A percentile compares a stretch with the other conserved stretches of the same genome.
Evolutionary conservation across 2,329 filamentous ascomycete species (phyloP).

Genomic region (Bipolaris oryzae): DNA sequence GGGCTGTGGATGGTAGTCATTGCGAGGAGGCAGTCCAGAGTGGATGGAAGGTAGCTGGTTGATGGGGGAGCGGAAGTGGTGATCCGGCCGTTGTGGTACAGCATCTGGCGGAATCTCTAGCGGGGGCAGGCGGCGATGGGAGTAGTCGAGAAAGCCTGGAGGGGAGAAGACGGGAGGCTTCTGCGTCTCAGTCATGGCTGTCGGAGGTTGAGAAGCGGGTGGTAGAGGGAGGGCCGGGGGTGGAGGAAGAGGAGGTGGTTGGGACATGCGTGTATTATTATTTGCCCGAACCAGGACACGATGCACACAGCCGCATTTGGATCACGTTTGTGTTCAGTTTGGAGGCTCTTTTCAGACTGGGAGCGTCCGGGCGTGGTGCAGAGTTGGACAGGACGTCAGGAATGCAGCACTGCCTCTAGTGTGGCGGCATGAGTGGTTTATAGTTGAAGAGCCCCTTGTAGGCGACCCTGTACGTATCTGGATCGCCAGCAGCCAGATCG

Average conservation of each 20-base stretch:
- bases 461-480: slow-evolving; percentile 46
- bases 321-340: slow-evolving; percentile 44
- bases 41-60: slow-evolving; percentile 48
- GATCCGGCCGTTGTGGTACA: slow-evolving; percentile 47
- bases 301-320: slow-evolving; percentile 52
- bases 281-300: slow-evolving; percentile 48
- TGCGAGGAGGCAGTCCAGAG: slow-evolving; percentile 38
- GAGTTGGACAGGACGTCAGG: slow-evolving; percentile 48
- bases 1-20: slow-evolving; percentile 36
- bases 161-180: slow-evolving; percentile 50
- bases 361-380: slow-evolving; percentile 47
- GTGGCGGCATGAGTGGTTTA: slow-evolving; percentile 49
- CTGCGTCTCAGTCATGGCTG: slow-evolving; percentile 55
- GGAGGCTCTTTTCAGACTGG: slow-evolving; percentile 44
- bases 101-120: slow-evolving; percentile 47
- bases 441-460: slow-evolving; percentile 41
- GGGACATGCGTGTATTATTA: slow-evolving; percentile 54
- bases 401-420: slow-evolving; percentile 47
- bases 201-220: slow-evolving; percentile 39
- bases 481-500: slow-evolving; percentile 49
- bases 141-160: slow-evolving; percentile 48
- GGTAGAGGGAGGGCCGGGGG: slow-evolving; percentile 52
- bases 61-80: slow-evolving; percentile 49
- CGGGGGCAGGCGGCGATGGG: slow-evolving; percentile 49
- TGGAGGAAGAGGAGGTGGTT: slow-evolving; percentile 49